Percentiles rank a stretch among this genome's conserved stretches.
phyloP scores from a whole-genome alignment of 2,329 filamentous ascomycete genomes.

The Beauveria sp. region DNA sequence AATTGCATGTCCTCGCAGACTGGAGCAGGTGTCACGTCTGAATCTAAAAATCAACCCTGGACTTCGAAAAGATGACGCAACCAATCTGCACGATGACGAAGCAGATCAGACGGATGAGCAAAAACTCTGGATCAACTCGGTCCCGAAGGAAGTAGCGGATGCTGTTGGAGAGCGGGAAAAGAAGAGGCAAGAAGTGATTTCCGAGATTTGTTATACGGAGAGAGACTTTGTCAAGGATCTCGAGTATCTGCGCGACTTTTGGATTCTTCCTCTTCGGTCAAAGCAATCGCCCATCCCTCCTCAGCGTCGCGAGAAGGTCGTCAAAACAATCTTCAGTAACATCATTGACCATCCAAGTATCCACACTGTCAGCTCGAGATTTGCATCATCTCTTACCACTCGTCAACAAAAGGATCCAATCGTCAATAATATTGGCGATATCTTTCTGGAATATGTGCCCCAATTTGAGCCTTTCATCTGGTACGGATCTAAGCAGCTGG shows the following conservation, averaged over 20 bases:
- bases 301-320: conserved; percentile 79
- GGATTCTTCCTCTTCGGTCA: conserved; percentile 85
- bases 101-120: conserved; percentile 83
- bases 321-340: conserved; percentile 92
- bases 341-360: conserved; percentile 78
- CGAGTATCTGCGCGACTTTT: conserved; percentile 96
- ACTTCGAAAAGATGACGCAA: conserved; percentile 57
- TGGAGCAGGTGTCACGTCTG: conserved; percentile 90
- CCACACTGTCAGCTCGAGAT: conserved; percentile 79
- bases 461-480: conserved; percentile 93
- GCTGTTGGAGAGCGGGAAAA: conserved; percentile 85
- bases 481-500: conserved; percentile 91
- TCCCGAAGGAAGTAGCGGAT: conserved; percentile 89
- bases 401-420: conserved; percentile 87
- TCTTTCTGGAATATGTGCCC: conserved; percentile 86
- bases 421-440: conserved; percentile 83
- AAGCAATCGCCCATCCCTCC: conserved; percentile 82
- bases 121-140: conserved; percentile 98
- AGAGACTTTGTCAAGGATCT: conserved; percentile 98
- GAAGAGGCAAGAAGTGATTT: conserved; percentile 97
- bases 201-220: conserved; percentile 97
- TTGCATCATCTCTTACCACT: conserved; percentile 81
- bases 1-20: conserved; percentile 85
- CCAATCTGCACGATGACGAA: conserved; percentile 67
- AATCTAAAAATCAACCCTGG: conserved; percentile 91